A percentile compares a stretch with the other conserved stretches of the same genome.
Evolutionary conservation across 805 yeast species (phyloP).

Genomic region (Ogataea dorogensis): DNA sequence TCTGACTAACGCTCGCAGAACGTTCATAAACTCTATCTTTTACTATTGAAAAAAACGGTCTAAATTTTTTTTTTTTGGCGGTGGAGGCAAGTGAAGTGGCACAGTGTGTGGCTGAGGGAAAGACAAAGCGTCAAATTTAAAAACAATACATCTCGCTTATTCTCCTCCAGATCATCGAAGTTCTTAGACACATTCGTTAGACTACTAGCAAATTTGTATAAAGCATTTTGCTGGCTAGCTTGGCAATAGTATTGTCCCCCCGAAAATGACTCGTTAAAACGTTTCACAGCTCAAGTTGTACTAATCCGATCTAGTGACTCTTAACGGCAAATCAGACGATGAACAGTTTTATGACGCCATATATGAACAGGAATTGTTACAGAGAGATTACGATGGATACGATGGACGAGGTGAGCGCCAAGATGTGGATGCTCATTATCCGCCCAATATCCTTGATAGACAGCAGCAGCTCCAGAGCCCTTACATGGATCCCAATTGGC

Average conservation of each 20-base stretch:
- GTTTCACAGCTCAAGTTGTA: conserved; percentile 2
- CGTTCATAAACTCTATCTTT: conserved; percentile 1
- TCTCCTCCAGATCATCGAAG: conserved; percentile 2
- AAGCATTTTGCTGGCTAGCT: neutral
- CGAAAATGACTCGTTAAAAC: neutral
- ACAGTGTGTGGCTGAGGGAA: conserved; percentile 1
- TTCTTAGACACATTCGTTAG: neutral
- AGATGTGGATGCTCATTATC: conserved; percentile 13
- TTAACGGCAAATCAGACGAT: conserved; percentile 12
- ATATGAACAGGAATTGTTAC: conserved; percentile 12
- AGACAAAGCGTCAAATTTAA: conserved; percentile 11
- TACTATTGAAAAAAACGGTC: neutral
- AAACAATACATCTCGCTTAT: conserved; percentile 2
- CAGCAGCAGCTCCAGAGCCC: conserved; percentile 10
- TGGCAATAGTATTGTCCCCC: conserved; percentile 8
- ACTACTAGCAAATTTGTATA: neutral
- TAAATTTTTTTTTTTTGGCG: conserved; percentile 1
- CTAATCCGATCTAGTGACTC: conserved; percentile 17
- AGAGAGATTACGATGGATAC: conserved; percentile 8
- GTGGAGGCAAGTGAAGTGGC: conserved; percentile 6
- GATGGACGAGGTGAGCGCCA: conserved; percentile 12
- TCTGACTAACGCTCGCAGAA: neutral
- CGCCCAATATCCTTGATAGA: conserved; percentile 16
- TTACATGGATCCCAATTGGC: conserved; percentile 19
- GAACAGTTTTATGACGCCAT: conserved; percentile 15